These are phyloP conservation scores for Isochrysis galbana DNA, from an alignment of 78 protist genomes.

Conservation along the genomic window DNA sequence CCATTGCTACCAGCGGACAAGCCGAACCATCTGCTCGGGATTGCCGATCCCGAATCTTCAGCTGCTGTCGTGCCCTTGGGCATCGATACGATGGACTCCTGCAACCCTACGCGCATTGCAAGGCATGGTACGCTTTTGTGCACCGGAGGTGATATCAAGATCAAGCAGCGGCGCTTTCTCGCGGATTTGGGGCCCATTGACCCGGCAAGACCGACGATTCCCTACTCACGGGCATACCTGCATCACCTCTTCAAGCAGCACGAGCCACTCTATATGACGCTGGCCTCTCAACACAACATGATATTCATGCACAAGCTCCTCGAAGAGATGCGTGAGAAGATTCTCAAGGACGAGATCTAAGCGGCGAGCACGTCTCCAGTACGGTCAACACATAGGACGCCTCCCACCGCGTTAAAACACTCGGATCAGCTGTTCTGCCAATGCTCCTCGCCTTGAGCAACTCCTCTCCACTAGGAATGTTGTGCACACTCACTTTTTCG, in stretches of 20 bases:
- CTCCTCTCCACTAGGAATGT: too few relatives aligned
- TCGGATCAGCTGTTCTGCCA: too few relatives aligned
- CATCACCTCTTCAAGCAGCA: slow-evolving; percentile 38
- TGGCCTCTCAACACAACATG: slow-evolving; percentile 46
- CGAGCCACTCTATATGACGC: slow-evolving; percentile 38
- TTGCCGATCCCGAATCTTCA: background rate
- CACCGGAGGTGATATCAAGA: background rate
- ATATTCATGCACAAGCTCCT: slow-evolving; percentile 42
- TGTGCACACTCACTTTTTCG: too few relatives aligned
- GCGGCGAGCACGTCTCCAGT: too few relatives aligned
- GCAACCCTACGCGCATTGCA: slow-evolving; percentile 40
- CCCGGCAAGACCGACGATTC: background rate
- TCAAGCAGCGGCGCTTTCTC: background rate
- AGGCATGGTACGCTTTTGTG: slow-evolving; percentile 13
- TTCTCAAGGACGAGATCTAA: slow-evolving; percentile 38
- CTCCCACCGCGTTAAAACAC: too few relatives aligned
- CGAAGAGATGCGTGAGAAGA: slow-evolving; percentile 6
- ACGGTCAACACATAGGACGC: too few relatives aligned
- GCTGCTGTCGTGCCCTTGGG: slow-evolving; percentile 25
- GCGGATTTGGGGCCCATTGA: slow-evolving; percentile 30
- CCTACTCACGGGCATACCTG: slow-evolving; percentile 20
- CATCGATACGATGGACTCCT: slow-evolving; percentile 37
- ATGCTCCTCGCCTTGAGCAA: too few relatives aligned
- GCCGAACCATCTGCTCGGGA: slow-evolving; percentile 42
- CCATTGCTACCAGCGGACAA: slow-evolving; percentile 24